Evolutionary conservation across 257 asterid species (phyloP), one percentile per base, ranked within the genome.

Genomic region (Solanum appendiculatum): DNA sequence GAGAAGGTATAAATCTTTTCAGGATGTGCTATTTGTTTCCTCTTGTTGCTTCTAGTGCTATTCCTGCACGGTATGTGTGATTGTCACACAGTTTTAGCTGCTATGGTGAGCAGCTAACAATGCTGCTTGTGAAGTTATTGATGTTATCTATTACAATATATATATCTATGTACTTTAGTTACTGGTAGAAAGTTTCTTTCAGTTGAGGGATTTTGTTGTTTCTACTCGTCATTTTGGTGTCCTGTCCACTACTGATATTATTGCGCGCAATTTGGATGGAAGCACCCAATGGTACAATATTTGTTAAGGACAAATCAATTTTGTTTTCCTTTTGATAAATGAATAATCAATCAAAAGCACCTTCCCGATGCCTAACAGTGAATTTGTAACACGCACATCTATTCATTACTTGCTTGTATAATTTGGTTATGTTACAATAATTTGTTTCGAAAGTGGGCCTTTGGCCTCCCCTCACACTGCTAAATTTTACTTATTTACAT

Each of bases 1-100:
- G 66, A 16, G 84, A 78, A 78, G 84, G 60, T 77, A 21, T 58
- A 42, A 77, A 85, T 85, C 20, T 85, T 63, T 66, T 48, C 29
- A 44, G 87, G 82, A 64, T 39, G 60, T 29, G 68, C 78, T 27
- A 37, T 84, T 14, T 63, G 44, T 16, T 48, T 68, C 34, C 34
- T 72, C 68, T 20, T 69, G 29, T 20, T 68, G 15, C 63, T 16
- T 39, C 44, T 16, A 27, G 18, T 66, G 82, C 87, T 39, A 33
- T 25, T 60, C 31, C 31, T 60, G 69, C 29, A 60, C 13, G 69
- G 31, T 11, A n/a, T n/a, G 69, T 85, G 80, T 69, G 48, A 74
- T 74, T 85, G 69, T 85, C 58, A 85, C 44, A 72, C 83, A 85
- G 85, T 48, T 87, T 68, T 81, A 40, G 90, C 84, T 86, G 91